Conservation (phyloP, 805 yeast genomes). For the Henningerozyma blattae region DNA sequence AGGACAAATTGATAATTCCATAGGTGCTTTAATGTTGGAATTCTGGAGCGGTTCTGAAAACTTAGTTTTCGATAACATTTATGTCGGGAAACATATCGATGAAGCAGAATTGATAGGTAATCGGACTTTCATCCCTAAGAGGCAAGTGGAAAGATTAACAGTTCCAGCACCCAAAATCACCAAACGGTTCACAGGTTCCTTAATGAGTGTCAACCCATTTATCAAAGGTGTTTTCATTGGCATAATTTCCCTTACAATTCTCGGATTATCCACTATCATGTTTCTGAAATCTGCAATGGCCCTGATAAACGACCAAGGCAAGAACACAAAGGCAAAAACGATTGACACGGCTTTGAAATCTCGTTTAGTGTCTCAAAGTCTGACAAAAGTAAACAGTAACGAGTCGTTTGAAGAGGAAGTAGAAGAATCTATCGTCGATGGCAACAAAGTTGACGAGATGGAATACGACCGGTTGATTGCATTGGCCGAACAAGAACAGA, state of each 20-base stretch:
- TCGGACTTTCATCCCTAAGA: conserved; percentile 45
- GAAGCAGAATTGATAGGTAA: conserved; percentile 85
- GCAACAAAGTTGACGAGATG: not conserved
- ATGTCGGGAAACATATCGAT: conserved; percentile 68
- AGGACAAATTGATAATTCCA: conserved; percentile 51
- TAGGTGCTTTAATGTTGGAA: conserved; percentile 65
- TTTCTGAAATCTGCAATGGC: no score
- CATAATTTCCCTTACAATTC: no score
- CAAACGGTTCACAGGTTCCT: no score
- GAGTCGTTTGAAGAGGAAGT: not conserved
- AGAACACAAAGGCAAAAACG: no score
- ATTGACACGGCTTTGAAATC: no score
- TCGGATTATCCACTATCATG: no score
- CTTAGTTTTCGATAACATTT: conserved; percentile 70
- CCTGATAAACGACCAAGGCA: no score
- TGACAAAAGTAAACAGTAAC: not conserved
- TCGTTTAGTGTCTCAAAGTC: no score
- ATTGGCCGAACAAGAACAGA: no score
- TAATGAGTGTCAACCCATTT: no score
- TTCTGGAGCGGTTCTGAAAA: conserved; percentile 77
- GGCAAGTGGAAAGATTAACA: conserved; percentile 35
- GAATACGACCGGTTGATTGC: not conserved
- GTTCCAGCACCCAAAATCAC: no score
- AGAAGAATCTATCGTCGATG: not conserved
- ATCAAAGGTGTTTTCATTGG: no score